Base-by-base conservation (phyloP, 306 rosid genomes). In the Senna tora region DNA sequence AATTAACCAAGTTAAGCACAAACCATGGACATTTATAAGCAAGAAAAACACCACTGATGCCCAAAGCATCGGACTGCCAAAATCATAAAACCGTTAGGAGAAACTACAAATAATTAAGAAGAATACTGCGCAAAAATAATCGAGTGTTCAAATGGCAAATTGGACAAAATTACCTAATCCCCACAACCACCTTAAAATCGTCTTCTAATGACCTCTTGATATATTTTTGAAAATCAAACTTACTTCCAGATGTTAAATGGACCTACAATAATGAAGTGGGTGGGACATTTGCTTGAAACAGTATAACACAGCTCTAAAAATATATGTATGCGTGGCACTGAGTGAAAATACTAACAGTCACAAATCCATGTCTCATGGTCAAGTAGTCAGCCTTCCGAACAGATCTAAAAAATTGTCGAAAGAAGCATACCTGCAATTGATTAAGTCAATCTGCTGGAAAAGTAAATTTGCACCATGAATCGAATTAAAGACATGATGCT, bases 111-210 rank as follows among this genome's bases (percentile, higher is more conserved):
- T 13, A 34, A 25, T 25, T 25, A 25, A 60, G 33, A 36, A 28
- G 71, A 38, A 14, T 36, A 36, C 7, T 42, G n/a, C 14, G 28
- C 63, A 72, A 69, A 67, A 73, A 59, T 17, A 55, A n/a, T n/a
- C n/a, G 30, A 25, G 30, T 25, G 30, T 3, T 25, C 2, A 25
- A 25, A 22, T 12, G 33, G 73, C 10, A 39, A 61, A 30, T 46
- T 71, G 45, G 67, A 77, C 65, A 67, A 78, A 47, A 63, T 75
- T 84, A 93, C 98, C 90, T 88, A 87, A 93, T 90, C 86, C 96
- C 96, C 65, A 93, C 98, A 53, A 93, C 98, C 63, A 88, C 93
- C 90, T 93, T 93, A 57, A 93, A 93, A 81, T 93, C 98, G 77
- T 93, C 98, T 85, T 93, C 98, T 80, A 90, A 76, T 46, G 98